Percentiles rank a stretch among this genome's conserved stretches.
Evolutionary conservation across 768 basidiomycete genomes (phyloP).

Genomic region (Arthromyces matolae): DNA sequence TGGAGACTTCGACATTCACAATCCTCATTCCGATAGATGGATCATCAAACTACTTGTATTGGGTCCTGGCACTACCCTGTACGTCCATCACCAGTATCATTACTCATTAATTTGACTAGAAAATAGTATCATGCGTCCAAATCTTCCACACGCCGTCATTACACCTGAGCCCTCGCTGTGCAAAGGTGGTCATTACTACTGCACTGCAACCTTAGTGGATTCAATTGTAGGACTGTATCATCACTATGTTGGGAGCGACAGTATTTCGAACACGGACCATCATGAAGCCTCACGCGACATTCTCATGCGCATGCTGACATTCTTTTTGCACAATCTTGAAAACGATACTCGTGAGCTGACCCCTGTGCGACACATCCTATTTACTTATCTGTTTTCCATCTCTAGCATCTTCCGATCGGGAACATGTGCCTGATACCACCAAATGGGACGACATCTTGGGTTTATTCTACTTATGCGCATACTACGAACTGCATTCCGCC

Average conservation of each 20-base stretch:
- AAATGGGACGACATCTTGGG: not conserved
- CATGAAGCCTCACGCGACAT: not conserved
- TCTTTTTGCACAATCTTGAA: not conserved
- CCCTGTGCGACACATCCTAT: too few relatives aligned
- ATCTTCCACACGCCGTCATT: not conserved
- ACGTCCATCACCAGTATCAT: not conserved
- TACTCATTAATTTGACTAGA: not conserved
- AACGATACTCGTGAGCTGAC: too few relatives aligned
- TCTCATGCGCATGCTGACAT: not conserved
- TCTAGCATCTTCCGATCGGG: too few relatives aligned
- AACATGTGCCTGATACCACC: not conserved
- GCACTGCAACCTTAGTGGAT: not conserved
- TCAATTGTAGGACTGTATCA: not conserved
- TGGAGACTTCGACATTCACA: not conserved
- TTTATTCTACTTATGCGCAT: not conserved
- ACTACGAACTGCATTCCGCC: not conserved
- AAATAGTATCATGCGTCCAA: not conserved
- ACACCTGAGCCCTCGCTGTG: not conserved
- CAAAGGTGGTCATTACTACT: not conserved
- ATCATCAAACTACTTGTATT: not conserved
- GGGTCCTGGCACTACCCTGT: not conserved
- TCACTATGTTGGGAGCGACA: not conserved
- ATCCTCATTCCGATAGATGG: not conserved
- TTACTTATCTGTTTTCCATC: too few relatives aligned
- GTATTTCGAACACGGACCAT: not conserved